Base-by-base conservation (phyloP, 352 stramenopile genomes). In the Pythium graminicola region DNA sequence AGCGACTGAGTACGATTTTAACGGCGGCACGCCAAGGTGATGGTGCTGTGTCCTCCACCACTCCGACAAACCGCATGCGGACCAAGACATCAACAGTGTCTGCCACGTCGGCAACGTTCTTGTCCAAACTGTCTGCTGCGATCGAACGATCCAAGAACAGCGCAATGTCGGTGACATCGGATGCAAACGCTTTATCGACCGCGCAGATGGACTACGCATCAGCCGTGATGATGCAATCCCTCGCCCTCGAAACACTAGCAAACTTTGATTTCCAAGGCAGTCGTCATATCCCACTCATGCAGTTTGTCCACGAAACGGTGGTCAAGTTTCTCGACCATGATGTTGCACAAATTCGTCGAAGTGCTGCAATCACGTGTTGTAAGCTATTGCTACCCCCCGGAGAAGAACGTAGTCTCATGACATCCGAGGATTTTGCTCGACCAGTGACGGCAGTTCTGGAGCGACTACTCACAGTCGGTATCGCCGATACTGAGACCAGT, bases 291-390 rank as follows among this genome's bases (percentile, higher is more conserved):
- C 84, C 84, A 9, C 84, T 94, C 64, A 85, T 94, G 76, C 78
- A 89, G 47, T 91, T 91, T 62, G 81, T 94, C 35, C 84, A 94
- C 42, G 78, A 91, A 59, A 88, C 76, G 5, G 84, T 94, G 20
- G 84, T 92, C 4, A 92, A 89, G 38, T 94, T 93, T 45, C 66
- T 94, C 13, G 84, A 94, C 32, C 81, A 94, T 50, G 84, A 94
- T 39, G 77, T 89, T 31, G 76, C 81, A 3, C 76, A 73, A 24
- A 91, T 94, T 28, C 84, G 84, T n/a, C 85, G 87, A 38, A 90
- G 77, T 35, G 84, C 84, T 1, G 84, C 84, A n/a, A 83, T 91
- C 32, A 94, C 84, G 19, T 94, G 84, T 46, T 94, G 84, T 60
- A 92, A 92, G 54, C 63, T 94, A 29, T 61, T 92, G 53, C 51